Base-by-base conservation (phyloP, 306 rosid genomes). In the Glycine soja region DNA sequence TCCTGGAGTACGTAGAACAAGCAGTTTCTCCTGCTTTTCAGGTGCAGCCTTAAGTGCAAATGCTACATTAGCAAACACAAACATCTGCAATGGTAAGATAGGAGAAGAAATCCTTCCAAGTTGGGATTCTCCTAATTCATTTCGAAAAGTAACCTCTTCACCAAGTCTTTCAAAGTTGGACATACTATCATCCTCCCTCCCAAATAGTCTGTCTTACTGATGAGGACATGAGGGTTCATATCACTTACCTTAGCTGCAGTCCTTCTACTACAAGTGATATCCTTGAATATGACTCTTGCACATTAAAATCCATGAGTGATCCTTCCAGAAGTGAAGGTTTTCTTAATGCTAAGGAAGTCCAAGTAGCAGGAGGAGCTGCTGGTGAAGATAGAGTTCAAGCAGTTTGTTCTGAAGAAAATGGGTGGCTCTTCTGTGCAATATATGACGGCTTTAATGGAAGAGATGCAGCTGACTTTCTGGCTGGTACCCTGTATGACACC, bases 341-440 rank as follows among this genome's bases (percentile, higher is more conserved):
- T 80, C 97, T 96, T 77, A 92, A 74, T 88, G 88, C 86, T 19
- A 67, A 72, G 76, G 99, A 96, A 87, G 84, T 96, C 75, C 99
- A 96, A 88, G 97, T 96, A 53, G 99, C 97, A 4, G 99, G 99
- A 86, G 99, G 99, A 81, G 98, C 99, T 74, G 99, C 99, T 18
- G 99, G 99, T 68, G 99, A 96, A 87, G 99, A 96, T 79, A 90
- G 99, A 88, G 99, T 96, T 83, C 99, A 96, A 81, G 99, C 98
- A 3, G 98, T 93, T 68, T 96, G 98, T 86, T 96, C 97, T 70
- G 99, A 96, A 88, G 99, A 96, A 85, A 90, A 92, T 75, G 99
- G 97, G 3, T 96, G 98, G 99, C 97, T 96, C 66, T 93, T 90
- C 86, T 93, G 99, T 88, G 94, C 93, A 83, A 93, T 96, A 81